phyloP scores from a whole-genome alignment of 148 eudicot genomes.

The Silene conica region DNA sequence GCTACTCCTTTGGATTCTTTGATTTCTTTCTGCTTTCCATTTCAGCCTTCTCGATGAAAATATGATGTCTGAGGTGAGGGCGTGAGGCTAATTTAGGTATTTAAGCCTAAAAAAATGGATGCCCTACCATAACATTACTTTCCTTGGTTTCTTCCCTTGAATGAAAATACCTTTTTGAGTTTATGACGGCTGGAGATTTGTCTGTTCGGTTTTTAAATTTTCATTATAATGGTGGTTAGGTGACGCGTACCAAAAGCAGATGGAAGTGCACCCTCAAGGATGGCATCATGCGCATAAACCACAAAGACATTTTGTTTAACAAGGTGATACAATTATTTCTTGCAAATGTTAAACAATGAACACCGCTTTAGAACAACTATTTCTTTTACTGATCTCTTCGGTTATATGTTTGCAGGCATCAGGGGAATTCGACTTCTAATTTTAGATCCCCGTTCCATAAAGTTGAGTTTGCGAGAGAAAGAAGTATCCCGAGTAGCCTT shows the following conservation, averaged over 20 bases:
- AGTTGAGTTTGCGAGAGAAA: slow-evolving; percentile 15
- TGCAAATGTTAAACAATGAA: not conserved
- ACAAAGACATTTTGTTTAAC: slow-evolving; percentile 83
- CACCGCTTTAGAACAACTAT: not conserved
- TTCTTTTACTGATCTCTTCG: not conserved
- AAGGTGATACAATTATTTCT: slow-evolving; percentile 42
- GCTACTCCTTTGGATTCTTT: not conserved
- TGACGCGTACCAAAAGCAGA: slow-evolving; percentile 82
- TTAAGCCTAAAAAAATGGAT: not conserved
- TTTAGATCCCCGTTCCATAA: slow-evolving; percentile 16
- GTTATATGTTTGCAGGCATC: slow-evolving; percentile 55
- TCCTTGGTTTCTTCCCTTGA: not conserved
- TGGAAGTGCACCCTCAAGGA: slow-evolving; percentile 96
- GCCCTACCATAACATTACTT: not conserved
- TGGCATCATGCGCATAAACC: slow-evolving; percentile 96
- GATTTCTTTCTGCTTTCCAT: not conserved
- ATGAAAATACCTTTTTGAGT: not conserved
- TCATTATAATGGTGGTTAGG: slow-evolving; percentile 36
- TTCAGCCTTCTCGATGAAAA: too few species aligned
- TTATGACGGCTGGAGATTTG: not conserved
- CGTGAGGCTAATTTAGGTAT: too few species aligned
- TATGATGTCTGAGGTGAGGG: too few species aligned
- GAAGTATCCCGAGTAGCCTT: slow-evolving; percentile 13
- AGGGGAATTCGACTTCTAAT: slow-evolving; percentile 89
- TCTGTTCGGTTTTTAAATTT: not conserved